phyloP scores from a whole-genome alignment of 2,329 filamentous ascomycete genomes.

The Penicillium sp. region DNA sequence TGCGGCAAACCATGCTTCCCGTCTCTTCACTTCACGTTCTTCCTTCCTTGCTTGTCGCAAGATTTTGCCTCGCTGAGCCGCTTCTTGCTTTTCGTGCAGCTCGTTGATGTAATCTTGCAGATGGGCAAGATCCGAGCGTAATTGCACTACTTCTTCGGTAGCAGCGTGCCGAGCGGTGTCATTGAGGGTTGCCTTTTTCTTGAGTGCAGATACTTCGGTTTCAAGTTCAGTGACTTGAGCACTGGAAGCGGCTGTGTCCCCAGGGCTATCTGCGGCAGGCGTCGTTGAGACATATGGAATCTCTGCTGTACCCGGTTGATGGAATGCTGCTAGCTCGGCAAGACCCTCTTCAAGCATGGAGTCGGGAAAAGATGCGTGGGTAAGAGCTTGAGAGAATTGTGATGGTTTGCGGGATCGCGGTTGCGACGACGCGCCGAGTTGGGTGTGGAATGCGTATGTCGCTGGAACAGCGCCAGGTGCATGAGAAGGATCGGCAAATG shows the following conservation, averaged over 20 bases:
- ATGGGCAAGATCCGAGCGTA: constrained; percentile 33
- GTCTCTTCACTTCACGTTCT: constrained; percentile 35
- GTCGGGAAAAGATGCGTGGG: constrained; percentile 36
- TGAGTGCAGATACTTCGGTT: constrained; percentile 37
- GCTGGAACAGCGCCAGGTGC: constrained; percentile 36
- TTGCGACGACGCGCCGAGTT: constrained; percentile 26
- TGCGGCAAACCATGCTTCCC: constrained; percentile 43
- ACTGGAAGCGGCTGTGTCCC: constrained; percentile 22
- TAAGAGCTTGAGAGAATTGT: constrained; percentile 36
- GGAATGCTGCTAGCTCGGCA: constrained; percentile 33
- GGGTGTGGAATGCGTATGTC: constrained; percentile 41
- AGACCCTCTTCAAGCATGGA: constrained; percentile 39
- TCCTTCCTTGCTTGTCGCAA: constrained; percentile 36
- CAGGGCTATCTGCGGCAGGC: constrained; percentile 6
- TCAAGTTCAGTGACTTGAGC: constrained; percentile 32
- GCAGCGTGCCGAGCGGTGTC: constrained; percentile 35
- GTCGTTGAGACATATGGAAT: constrained; percentile 14
- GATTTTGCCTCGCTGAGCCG: constrained; percentile 29
- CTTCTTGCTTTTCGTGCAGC: constrained; percentile 37
- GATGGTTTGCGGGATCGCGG: constrained; percentile 9
- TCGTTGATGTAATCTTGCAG: constrained; percentile 37
- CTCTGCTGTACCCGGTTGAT: constrained; percentile 21
- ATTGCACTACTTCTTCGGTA: constrained; percentile 32
- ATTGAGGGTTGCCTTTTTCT: constrained; percentile 33
- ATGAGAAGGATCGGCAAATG: constrained; percentile 34